phyloP scores from a whole-genome alignment of 495 filamentous ascomycete genomes.

The Apiosordaria backusii region DNA sequence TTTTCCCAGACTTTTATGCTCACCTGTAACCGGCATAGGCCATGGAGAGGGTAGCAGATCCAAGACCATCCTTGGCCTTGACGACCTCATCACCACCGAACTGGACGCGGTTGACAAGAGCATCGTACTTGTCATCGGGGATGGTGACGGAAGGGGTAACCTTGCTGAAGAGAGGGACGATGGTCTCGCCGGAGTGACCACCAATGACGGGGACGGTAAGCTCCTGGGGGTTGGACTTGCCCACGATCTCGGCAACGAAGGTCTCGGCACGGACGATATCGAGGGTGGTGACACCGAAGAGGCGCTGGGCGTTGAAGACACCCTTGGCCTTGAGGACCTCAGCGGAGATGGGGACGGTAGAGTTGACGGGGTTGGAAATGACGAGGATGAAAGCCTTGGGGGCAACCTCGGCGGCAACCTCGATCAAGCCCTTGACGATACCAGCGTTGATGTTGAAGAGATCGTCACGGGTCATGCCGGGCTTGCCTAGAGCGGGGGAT shows the following conservation, averaged over 20 bases:
- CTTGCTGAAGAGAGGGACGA: constrained; percentile 95
- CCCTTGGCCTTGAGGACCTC: constrained; percentile 90
- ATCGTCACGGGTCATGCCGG: constrained; percentile 98
- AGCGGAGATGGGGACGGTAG: constrained; percentile 94
- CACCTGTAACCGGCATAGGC: constrained; percentile 93
- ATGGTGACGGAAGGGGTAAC: constrained; percentile 74
- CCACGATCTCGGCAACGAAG: constrained; percentile 82
- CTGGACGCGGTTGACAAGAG: constrained; percentile 87
- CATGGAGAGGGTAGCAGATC: constrained; percentile 96
- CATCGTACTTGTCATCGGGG: constrained; percentile 80
- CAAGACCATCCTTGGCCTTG: constrained; percentile 92
- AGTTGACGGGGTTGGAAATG: constrained; percentile 99
- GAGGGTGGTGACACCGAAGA: constrained; percentile 97
- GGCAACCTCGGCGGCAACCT: constrained; percentile 77
- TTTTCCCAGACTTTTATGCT: constrained; percentile 5
- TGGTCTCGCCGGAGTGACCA: constrained; percentile 95
- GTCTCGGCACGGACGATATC: constrained; percentile 98
- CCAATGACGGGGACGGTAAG: constrained; percentile 88
- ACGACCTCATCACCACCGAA: constrained; percentile 99
- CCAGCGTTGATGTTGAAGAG: constrained; percentile 98
- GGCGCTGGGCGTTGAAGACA: constrained; percentile 87
- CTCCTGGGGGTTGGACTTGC: constrained; percentile 75
- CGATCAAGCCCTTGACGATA: constrained; percentile 82
- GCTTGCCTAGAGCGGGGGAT: constrained; percentile 67
- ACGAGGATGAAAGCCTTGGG: constrained; percentile 92